A percentile compares a stretch with the other conserved stretches of the same genome.
These are phyloP conservation scores for Annulohypoxylon stygium DNA, from an alignment of 495 filamentous ascomycete genomes.

Conservation along the genomic window DNA sequence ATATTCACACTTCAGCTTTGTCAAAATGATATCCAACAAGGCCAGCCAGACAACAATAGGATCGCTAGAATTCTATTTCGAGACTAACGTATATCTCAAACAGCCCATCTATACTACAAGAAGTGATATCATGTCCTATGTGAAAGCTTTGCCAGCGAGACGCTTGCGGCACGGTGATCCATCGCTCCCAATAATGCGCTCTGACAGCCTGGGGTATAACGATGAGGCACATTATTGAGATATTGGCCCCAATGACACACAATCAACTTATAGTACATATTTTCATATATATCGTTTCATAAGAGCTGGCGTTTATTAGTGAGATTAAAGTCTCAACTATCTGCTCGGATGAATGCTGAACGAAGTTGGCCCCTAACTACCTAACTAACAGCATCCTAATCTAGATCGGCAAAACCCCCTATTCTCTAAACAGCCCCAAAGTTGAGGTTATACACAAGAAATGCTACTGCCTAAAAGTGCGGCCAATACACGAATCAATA, in stretches of 20 bases:
- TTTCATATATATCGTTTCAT: too few relatives aligned
- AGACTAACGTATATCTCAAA: slow-evolving; percentile 3
- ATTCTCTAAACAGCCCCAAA: not conserved
- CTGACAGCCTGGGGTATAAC: not conserved
- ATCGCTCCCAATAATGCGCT: not conserved
- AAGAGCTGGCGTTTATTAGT: not conserved
- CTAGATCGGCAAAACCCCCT: not conserved
- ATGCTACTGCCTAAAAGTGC: slow-evolving; percentile 2
- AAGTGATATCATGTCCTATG: slow-evolving; percentile 18
- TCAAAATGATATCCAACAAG: not conserved
- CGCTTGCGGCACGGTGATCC: slow-evolving; percentile 17
- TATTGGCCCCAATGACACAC: not conserved
- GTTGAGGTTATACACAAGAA: slow-evolving; percentile 3
- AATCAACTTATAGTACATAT: not conserved
- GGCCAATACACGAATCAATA: not conserved
- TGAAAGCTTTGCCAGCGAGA: not conserved
- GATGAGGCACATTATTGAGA: not conserved
- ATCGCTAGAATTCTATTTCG: slow-evolving; percentile 7
- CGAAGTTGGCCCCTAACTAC: not conserved
- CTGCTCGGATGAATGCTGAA: not conserved
- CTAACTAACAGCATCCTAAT: not conserved
- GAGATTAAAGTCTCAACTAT: not conserved
- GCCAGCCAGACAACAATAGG: not conserved
- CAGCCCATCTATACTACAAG: not conserved
- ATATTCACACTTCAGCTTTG: not conserved